Percentiles rank a stretch among this genome's conserved stretches.
Conservation (phyloP, 495 filamentous ascomycete species). For the Glutinoglossum americanum region DNA sequence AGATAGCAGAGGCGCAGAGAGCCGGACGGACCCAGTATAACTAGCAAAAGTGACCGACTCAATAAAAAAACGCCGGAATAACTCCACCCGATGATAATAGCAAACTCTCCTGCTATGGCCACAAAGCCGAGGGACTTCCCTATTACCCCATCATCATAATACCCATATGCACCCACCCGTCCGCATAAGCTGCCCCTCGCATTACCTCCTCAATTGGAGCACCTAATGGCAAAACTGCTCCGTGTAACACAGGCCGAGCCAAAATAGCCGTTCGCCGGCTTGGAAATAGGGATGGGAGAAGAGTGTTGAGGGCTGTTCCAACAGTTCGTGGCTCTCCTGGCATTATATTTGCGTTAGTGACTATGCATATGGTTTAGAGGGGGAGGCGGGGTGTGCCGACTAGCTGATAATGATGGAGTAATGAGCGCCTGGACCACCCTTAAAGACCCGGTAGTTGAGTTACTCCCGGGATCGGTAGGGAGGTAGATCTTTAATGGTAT, state of each 20-base stretch:
- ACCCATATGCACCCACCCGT: slow-evolving; percentile 79
- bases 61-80: not conserved
- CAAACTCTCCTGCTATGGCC: not conserved
- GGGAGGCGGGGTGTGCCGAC: slow-evolving; percentile 22
- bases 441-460: slow-evolving; percentile 31
- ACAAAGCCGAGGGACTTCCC: not conserved
- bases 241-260: slow-evolving; percentile 80
- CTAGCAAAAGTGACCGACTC: not conserved
- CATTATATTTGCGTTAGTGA: not conserved
- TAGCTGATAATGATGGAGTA: slow-evolving; percentile 12
- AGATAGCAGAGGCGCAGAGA: no score
- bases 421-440: slow-evolving; percentile 20
- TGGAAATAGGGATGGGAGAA: slow-evolving; percentile 73
- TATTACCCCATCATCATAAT: slow-evolving; percentile 46
- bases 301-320: slow-evolving; percentile 50
- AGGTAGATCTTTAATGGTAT: slow-evolving; percentile 78
- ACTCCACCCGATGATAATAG: not conserved
- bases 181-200: slow-evolving; percentile 60
- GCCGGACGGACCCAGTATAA: not conserved
- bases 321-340: slow-evolving; percentile 51
- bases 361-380: slow-evolving; percentile 5
- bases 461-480: slow-evolving; percentile 26
- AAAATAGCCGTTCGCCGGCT: slow-evolving; percentile 68
- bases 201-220: slow-evolving; percentile 75
- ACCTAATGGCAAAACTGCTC: slow-evolving; percentile 59